Conservation (phyloP, 2,329 filamentous ascomycete species). For the Thelonectria blattea region DNA sequence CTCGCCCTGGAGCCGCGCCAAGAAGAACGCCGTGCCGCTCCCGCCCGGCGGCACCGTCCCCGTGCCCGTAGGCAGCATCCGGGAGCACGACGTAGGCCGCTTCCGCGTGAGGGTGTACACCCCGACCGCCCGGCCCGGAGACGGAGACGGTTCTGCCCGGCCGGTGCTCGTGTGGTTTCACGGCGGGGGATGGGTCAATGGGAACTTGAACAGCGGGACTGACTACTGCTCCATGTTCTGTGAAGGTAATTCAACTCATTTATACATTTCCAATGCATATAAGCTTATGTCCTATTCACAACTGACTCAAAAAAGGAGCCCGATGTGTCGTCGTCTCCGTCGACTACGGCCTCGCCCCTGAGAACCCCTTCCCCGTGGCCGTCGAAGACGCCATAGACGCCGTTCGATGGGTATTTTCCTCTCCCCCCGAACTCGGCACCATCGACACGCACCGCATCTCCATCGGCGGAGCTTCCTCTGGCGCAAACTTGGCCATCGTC, state of each 20-base stretch:
- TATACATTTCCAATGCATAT: too few species aligned
- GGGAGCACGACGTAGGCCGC: conserved; percentile 37
- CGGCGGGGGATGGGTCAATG: conserved; percentile 49
- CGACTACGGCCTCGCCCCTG: conserved; percentile 45
- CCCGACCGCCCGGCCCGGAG: conserved; percentile 32
- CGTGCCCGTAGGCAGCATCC: conserved; percentile 37
- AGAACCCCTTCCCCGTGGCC: conserved; percentile 45
- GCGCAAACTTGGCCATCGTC: conserved; percentile 34
- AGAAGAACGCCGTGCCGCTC: conserved; percentile 29
- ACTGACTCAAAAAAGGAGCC: conserved; percentile 27
- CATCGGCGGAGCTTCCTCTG: conserved; percentile 42
- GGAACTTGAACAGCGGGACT: conserved; percentile 42
- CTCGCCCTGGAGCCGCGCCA: conserved; percentile 41
- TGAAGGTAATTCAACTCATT: conserved; percentile 27
- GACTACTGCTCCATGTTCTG: conserved; percentile 44
- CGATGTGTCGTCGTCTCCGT: conserved; percentile 40
- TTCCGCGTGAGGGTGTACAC: conserved; percentile 43
- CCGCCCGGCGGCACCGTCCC: conserved; percentile 35
- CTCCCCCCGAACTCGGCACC: conserved; percentile 26
- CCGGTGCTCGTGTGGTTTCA: conserved; percentile 49
- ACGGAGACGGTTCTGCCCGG: conserved; percentile 38
- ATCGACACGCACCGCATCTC: conserved; percentile 38
- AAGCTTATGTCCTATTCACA: neutral
- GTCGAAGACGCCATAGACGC: conserved; percentile 43
- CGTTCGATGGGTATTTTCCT: conserved; percentile 39